Percentiles rank a stretch among this genome's conserved stretches.
phyloP scores from a whole-genome alignment of 2,329 filamentous ascomycete genomes.

The Ophiostoma montium region DNA sequence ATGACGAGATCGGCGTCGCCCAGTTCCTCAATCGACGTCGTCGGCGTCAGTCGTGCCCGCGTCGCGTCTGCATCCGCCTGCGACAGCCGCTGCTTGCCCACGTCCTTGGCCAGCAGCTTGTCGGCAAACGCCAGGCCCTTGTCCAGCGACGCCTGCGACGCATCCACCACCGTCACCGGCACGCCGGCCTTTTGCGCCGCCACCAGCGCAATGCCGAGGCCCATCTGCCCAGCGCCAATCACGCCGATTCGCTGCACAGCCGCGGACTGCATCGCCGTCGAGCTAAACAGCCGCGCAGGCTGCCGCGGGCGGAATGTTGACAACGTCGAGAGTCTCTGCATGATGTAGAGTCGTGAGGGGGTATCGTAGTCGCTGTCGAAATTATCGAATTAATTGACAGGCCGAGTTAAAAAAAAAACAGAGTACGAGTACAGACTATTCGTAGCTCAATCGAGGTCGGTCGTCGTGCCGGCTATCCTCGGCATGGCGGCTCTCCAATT shows the following conservation, averaged over 20 bases:
- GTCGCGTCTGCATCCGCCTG: conserved; percentile 65
- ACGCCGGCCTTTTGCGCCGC: conserved; percentile 74
- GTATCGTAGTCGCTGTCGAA: neutral
- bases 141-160: conserved; percentile 67
- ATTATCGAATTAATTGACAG: neutral
- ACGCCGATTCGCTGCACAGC: conserved; percentile 81
- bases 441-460: neutral
- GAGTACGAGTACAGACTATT: neutral
- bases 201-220: conserved; percentile 88
- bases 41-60: conserved; percentile 53
- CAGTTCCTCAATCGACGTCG: conserved; percentile 62
- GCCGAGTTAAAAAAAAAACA: neutral
- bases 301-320: conserved; percentile 7
- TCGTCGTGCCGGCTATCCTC: conserved; percentile 9
- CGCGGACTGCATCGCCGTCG: conserved; percentile 38
- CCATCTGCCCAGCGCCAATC: conserved; percentile 93
- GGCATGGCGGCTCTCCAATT: conserved; percentile 1
- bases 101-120: conserved; percentile 85
- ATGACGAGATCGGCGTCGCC: conserved; percentile 90
- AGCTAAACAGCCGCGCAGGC: conserved; percentile 43
- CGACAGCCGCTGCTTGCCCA: conserved; percentile 73
- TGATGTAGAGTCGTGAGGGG: neutral
- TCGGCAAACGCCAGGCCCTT: conserved; percentile 88
- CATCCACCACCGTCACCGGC: conserved; percentile 76
- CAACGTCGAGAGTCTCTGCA: conserved; percentile 4